A percentile compares a stretch with the other conserved stretches of the same genome.
Conservation (phyloP, 768 basidiomycete genomes). For the Cyathus striatus region DNA sequence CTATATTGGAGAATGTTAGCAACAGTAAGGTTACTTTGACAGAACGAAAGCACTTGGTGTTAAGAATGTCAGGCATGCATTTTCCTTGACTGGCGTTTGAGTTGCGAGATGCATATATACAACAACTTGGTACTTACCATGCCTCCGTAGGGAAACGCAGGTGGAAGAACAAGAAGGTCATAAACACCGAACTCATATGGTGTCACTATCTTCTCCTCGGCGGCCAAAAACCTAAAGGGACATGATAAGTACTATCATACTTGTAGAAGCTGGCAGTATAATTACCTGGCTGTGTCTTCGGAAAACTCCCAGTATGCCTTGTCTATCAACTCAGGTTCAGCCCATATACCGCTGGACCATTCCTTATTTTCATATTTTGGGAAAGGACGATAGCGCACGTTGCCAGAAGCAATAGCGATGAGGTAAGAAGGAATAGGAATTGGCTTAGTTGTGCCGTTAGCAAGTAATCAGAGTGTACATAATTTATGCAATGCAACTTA, state of each 20-base stretch:
- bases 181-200: constrained; percentile 85
- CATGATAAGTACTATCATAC: constrained; percentile 4
- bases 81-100: constrained; percentile 81
- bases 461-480: no score
- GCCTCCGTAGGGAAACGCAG: constrained; percentile 91
- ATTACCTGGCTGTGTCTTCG: constrained; percentile 74
- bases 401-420: constrained; percentile 87
- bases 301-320: constrained; percentile 83
- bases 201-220: constrained; percentile 69
- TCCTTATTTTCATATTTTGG: constrained; percentile 48
- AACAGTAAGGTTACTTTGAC: background rate
- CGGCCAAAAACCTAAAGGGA: constrained; percentile 71
- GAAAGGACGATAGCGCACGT: constrained; percentile 71
- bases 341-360: constrained; percentile 90
- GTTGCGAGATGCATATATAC: constrained; percentile 2
- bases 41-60: constrained; percentile 62
- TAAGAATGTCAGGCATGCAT: constrained; percentile 81
- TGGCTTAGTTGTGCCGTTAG: constrained; percentile 42
- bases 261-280: background rate
- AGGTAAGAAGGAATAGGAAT: constrained; percentile 88
- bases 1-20: constrained; percentile 22
- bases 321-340: constrained; percentile 80
- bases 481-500: no score
- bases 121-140: constrained; percentile 45
- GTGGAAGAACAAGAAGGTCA: constrained; percentile 84